A percentile compares a stretch with the other conserved stretches of the same genome.
Evolutionary conservation across 192 early-diverging fungal species (phyloP).

Genomic region (Polychytrium aggregatum): DNA sequence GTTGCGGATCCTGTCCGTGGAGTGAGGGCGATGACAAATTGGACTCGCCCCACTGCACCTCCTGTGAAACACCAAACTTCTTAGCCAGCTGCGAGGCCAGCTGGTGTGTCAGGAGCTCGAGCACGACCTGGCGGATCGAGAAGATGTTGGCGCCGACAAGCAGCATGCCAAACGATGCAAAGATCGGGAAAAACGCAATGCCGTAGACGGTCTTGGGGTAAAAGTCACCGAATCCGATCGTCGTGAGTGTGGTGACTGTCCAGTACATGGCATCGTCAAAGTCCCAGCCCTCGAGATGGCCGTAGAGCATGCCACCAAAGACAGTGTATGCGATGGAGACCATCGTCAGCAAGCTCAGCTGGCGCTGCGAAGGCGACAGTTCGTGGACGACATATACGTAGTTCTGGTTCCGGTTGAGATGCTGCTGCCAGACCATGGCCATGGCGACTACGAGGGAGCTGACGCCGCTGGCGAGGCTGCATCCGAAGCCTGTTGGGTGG

Average conservation of each 20-base stretch:
- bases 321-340: constrained; percentile 21
- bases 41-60: no score
- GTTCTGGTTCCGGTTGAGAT: constrained; percentile 17
- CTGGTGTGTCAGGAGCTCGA: constrained; percentile 31
- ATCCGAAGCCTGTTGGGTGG: no score
- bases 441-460: constrained; percentile 18
- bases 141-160: constrained; percentile 30
- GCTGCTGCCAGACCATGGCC: constrained; percentile 16
- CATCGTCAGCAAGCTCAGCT: constrained; percentile 32
- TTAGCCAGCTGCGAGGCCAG: constrained; percentile 26
- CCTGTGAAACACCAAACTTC: no score
- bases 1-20: no score
- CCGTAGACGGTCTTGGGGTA: constrained; percentile 18
- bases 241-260: constrained; percentile 22
- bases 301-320: constrained; percentile 15
- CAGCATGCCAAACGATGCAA: constrained; percentile 25
- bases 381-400: constrained; percentile 29
- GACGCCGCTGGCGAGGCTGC: no score
- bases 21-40: no score
- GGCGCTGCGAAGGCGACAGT: constrained; percentile 26
- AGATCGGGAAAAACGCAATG: constrained; percentile 11
- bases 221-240: constrained; percentile 42
- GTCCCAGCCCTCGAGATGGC: constrained; percentile 31
- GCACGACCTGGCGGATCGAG: constrained; percentile 28
- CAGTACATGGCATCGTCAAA: constrained; percentile 35